These are phyloP conservation scores for Fusarium penzigii DNA, from an alignment of 2,329 filamentous ascomycete genomes.

Conservation along the genomic window DNA sequence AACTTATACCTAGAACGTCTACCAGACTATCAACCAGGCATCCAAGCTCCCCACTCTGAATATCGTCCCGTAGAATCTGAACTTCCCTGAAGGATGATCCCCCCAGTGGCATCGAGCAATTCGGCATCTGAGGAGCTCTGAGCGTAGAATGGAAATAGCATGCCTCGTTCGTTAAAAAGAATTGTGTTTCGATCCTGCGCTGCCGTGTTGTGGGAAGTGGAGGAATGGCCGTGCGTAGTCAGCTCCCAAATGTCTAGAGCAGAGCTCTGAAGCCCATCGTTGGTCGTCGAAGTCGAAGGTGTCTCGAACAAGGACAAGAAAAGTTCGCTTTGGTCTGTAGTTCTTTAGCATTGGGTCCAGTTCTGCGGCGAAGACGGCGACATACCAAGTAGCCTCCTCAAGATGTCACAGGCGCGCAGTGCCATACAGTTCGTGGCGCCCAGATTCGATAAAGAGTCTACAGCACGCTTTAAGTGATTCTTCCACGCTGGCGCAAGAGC, in stretches of 20 bases:
- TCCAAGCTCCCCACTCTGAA: constrained; percentile 4
- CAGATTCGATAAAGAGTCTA: constrained; percentile 6
- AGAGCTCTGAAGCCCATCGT: too few relatives aligned
- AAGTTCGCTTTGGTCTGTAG: too few relatives aligned
- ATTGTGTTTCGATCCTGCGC: constrained; percentile 3
- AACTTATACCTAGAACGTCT: too few relatives aligned
- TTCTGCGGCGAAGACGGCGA: too few relatives aligned
- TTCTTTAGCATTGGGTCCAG: too few relatives aligned
- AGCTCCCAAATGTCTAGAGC: too few relatives aligned
- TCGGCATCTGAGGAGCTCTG: constrained; percentile 6
- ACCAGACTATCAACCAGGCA: neutral
- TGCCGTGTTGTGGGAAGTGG: too few relatives aligned
- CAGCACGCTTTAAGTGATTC: constrained; percentile 7
- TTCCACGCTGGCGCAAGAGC: constrained; percentile 12
- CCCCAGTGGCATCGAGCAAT: constrained; percentile 7
- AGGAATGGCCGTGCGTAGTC: too few relatives aligned
- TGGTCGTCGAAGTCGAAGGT: too few relatives aligned
- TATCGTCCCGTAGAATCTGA: constrained; percentile 1
- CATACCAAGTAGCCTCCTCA: constrained; percentile 12
- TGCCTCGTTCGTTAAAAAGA: constrained; percentile 1
- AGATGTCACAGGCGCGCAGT: constrained; percentile 10
- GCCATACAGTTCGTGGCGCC: constrained; percentile 11
- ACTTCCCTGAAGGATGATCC: constrained; percentile 6
- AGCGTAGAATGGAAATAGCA: constrained; percentile 4
- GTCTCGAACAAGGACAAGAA: too few relatives aligned